Conservation (phyloP, 129 eudicot species). For the Dittrichia graveolens region DNA sequence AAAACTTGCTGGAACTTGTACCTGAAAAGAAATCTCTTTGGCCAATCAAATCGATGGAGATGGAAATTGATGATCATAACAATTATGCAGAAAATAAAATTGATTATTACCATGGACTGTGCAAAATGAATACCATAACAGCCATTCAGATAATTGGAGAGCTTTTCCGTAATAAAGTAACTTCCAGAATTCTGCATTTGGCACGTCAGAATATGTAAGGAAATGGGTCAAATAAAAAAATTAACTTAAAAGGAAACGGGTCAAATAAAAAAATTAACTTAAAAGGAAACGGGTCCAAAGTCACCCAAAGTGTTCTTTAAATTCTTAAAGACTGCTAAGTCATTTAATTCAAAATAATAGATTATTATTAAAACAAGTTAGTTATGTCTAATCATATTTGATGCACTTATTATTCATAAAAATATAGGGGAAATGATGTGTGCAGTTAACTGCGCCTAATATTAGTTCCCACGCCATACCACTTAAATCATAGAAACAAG, state of each 20-base stretch:
- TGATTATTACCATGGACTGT: slow-evolving; percentile 57
- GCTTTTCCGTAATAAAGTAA: slow-evolving; percentile 54
- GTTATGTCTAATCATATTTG: neutral
- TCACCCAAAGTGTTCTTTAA: neutral
- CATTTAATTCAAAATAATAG: neutral
- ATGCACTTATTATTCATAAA: neutral
- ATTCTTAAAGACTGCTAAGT: neutral
- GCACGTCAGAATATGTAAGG: slow-evolving; percentile 89
- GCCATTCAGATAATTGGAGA: slow-evolving; percentile 82
- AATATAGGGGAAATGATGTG: neutral
- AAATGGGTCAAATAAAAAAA: slow-evolving; percentile 16
- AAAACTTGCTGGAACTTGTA: slow-evolving; percentile 73
- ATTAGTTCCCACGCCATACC: no score
- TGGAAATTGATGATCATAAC: slow-evolving; percentile 71
- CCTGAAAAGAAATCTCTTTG: slow-evolving; percentile 72
- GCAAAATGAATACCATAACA: slow-evolving; percentile 62
- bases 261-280: no score
- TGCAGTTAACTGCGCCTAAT: no score
- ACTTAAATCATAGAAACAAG: no score
- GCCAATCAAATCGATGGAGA: slow-evolving; percentile 58
- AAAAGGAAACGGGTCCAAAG: no score
- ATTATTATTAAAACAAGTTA: neutral
- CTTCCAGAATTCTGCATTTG: slow-evolving; percentile 74
- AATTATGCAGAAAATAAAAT: slow-evolving; percentile 56
- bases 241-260: no score